These are phyloP conservation scores for Sporopachydermia quercuum DNA, from an alignment of 805 yeast genomes.

Conservation along the genomic window DNA sequence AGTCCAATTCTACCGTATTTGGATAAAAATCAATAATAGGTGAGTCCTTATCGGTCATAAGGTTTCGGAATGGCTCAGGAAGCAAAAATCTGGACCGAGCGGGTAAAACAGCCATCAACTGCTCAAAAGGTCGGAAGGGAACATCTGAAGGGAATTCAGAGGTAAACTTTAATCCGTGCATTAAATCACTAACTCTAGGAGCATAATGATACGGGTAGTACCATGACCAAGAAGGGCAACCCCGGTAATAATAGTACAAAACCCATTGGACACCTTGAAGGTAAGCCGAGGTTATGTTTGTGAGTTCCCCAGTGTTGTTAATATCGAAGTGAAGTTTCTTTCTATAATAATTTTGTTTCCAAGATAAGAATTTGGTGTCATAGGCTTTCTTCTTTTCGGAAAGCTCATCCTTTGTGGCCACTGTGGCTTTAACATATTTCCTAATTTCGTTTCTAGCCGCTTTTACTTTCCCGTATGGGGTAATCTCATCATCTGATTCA, in stretches of 20 bases:
- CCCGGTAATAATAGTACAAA: conserved; percentile 74
- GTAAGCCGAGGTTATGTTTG: conserved; percentile 61
- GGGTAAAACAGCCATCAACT: conserved; percentile 93
- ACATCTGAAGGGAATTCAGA: conserved; percentile 50
- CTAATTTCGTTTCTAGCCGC: neutral
- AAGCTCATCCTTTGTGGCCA: conserved; percentile 19
- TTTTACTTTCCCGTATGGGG: conserved; percentile 16
- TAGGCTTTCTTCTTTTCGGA: conserved; percentile 45
- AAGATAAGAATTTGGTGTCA: conserved; percentile 54
- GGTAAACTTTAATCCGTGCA: conserved; percentile 50
- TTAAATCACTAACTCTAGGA: conserved; percentile 83
- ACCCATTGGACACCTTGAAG: conserved; percentile 98
- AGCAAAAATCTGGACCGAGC: conserved; percentile 74
- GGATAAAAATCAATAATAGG: conserved; percentile 91
- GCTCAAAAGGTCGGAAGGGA: conserved; percentile 90
- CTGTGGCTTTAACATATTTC: conserved; percentile 6
- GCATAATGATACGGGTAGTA: conserved; percentile 80
- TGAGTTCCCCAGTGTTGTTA: conserved; percentile 43
- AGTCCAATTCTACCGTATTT: conserved; percentile 68
- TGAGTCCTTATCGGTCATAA: conserved; percentile 76
- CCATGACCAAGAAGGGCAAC: conserved; percentile 96
- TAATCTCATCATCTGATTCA: too few relatives aligned
- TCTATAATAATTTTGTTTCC: conserved; percentile 80
- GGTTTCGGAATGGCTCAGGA: conserved; percentile 60
- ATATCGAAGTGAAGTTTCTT: conserved; percentile 59